Percentiles rank a stretch among this genome's conserved stretches.
Conservation (phyloP, 306 rosid species). For the Cucurbita moschata region DNA sequence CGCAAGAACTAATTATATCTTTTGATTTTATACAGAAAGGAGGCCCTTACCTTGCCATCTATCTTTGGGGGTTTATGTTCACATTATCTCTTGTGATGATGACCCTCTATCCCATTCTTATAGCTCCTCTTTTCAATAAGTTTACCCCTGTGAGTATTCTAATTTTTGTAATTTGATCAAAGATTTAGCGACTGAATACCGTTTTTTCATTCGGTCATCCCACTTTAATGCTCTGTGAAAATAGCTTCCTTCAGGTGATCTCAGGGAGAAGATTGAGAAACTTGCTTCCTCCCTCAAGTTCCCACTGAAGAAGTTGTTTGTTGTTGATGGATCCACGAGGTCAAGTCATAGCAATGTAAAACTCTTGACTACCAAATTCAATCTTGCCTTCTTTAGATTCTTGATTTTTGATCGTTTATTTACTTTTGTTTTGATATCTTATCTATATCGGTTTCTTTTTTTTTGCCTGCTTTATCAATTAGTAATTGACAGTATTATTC, state of each 20-base stretch:
- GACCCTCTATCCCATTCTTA: slow-evolving; percentile 84
- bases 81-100: slow-evolving; percentile 85
- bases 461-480: background rate
- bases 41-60: slow-evolving; percentile 92
- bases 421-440: background rate
- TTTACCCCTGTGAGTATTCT: slow-evolving; percentile 74
- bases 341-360: slow-evolving; percentile 99
- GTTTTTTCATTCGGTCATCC: background rate
- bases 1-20: background rate
- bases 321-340: slow-evolving; percentile 94
- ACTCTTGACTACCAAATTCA: background rate
- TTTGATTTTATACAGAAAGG: slow-evolving; percentile 62
- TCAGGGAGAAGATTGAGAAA: slow-evolving; percentile 79
- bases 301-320: slow-evolving; percentile 87
- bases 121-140: slow-evolving; percentile 94
- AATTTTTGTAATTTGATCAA: background rate
- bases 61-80: slow-evolving; percentile 93
- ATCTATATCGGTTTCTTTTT: background rate
- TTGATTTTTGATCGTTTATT: background rate
- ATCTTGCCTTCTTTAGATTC: background rate
- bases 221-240: slow-evolving; percentile 17
- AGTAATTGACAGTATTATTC: background rate
- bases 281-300: slow-evolving; percentile 84
- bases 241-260: slow-evolving; percentile 86
- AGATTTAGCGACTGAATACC: slow-evolving; percentile 1